Conservation (phyloP, 495 filamentous ascomycete species). For the Lasiosphaeria hispida region DNA sequence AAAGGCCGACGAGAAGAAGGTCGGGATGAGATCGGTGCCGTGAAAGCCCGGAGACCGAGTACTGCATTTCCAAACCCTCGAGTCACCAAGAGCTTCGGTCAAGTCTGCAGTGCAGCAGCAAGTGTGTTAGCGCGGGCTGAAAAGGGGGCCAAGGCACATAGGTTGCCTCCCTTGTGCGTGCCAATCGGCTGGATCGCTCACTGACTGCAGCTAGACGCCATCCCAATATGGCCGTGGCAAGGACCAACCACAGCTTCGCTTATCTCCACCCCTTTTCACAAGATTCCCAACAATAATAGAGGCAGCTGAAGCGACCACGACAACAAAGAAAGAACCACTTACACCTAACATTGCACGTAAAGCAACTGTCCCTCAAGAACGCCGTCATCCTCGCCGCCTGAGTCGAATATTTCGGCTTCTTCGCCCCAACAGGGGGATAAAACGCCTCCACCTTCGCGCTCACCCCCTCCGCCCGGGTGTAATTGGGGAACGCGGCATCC, state of each 20-base stretch:
- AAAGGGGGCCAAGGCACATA: too few species aligned
- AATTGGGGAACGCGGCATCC: constrained; percentile 39
- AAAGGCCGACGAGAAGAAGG: constrained; percentile 33
- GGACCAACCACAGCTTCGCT: too few species aligned
- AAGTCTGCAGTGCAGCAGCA: constrained; percentile 17
- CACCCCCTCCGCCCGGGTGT: constrained; percentile 32
- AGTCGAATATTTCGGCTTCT: constrained; percentile 25
- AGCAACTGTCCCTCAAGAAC: constrained; percentile 36
- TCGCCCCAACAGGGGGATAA: constrained; percentile 32
- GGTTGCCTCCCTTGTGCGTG: too few species aligned
- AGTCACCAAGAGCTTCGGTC: constrained; percentile 32
- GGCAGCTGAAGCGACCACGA: neutral
- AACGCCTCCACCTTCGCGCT: constrained; percentile 31
- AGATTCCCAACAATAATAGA: neutral
- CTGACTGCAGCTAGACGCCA: too few species aligned
- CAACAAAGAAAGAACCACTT: constrained; percentile 1
- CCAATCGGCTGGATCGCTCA: too few species aligned
- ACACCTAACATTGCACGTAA: constrained; percentile 41
- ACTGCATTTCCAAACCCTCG: constrained; percentile 37
- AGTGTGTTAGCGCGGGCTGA: neutral
- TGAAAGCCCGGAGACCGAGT: constrained; percentile 37
- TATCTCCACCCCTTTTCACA: neutral
- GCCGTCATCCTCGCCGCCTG: constrained; percentile 34
- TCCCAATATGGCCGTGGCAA: too few species aligned
- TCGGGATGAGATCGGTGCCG: constrained; percentile 34